phyloP scores from a whole-genome alignment of 352 stramenopile species.

The Globisporangium solare region DNA sequence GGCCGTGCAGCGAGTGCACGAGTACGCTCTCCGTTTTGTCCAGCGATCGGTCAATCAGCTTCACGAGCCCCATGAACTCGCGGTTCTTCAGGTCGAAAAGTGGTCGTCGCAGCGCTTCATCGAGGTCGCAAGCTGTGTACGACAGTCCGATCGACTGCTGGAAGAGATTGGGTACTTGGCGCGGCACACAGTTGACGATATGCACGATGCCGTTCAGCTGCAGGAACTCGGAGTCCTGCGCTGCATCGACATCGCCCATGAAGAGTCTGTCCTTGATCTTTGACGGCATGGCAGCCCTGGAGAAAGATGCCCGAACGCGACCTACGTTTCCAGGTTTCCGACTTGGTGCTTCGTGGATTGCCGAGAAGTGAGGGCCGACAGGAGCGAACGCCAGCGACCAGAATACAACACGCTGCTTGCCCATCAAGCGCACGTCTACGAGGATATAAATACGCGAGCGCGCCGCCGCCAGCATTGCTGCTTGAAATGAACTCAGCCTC shows the following conservation, averaged over 20 bases:
- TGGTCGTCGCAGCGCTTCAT: conserved; percentile 54
- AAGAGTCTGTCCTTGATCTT: conserved; percentile 94
- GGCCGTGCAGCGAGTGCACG: conserved; percentile 83
- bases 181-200: conserved; percentile 90
- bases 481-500: conserved; percentile 6
- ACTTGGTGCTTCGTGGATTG: conserved; percentile 8
- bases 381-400: conserved; percentile 2
- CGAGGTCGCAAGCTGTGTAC: conserved; percentile 74
- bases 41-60: conserved; percentile 77
- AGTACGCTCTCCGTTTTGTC: conserved; percentile 84
- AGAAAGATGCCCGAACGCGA: neutral
- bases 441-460: conserved; percentile 10
- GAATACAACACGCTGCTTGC: conserved; percentile 1
- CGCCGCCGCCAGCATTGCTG: neutral
- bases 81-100: conserved; percentile 84
- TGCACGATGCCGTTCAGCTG: conserved; percentile 91
- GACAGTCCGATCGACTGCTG: conserved; percentile 78
- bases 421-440: conserved; percentile 2
- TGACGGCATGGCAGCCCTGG: conserved; percentile 70
- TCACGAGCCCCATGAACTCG: conserved; percentile 76
- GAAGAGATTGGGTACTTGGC: conserved; percentile 90
- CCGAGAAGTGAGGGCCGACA: neutral
- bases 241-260: conserved; percentile 90
- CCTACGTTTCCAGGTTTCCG: neutral
- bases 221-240: conserved; percentile 90